Evolutionary conservation across 768 basidiomycete genomes (phyloP).

Genomic region (Suillus paluster): DNA sequence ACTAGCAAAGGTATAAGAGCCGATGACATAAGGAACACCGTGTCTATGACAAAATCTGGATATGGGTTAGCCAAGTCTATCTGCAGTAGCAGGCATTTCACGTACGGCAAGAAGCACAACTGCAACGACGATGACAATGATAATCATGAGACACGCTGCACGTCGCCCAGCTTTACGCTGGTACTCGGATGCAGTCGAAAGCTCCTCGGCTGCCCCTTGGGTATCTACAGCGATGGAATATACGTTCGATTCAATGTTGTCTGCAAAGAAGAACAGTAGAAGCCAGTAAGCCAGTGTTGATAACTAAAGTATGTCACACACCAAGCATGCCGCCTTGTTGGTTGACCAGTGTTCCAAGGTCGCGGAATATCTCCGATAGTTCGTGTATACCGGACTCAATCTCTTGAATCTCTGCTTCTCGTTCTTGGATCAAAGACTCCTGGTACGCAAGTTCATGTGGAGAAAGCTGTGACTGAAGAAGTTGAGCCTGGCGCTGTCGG

Average conservation of each 20-base stretch:
- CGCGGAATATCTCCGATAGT: constrained; percentile 93
- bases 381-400: constrained; percentile 98
- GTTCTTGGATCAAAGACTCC: constrained; percentile 81
- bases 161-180: constrained; percentile 92
- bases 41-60: constrained; percentile 6
- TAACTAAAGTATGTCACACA: constrained; percentile 40
- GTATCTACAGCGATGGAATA: constrained; percentile 86
- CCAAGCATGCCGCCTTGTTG: constrained; percentile 97
- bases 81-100: constrained; percentile 22
- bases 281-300: neutral
- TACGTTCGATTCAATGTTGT: constrained; percentile 95
- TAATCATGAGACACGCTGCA: constrained; percentile 87
- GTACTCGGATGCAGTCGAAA: constrained; percentile 88
- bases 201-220: constrained; percentile 80
- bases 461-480: constrained; percentile 76
- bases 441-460: constrained; percentile 95
- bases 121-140: constrained; percentile 84
- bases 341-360: constrained; percentile 90
- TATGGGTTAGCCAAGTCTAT: neutral
- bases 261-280: constrained; percentile 43
- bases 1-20: neutral
- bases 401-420: constrained; percentile 92
- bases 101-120: constrained; percentile 92
- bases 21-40: constrained; percentile 40
- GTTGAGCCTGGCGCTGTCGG: constrained; percentile 70